Conservation (phyloP, 192 early-diverging fungal genomes). For the Coemansia sp. region DNA sequence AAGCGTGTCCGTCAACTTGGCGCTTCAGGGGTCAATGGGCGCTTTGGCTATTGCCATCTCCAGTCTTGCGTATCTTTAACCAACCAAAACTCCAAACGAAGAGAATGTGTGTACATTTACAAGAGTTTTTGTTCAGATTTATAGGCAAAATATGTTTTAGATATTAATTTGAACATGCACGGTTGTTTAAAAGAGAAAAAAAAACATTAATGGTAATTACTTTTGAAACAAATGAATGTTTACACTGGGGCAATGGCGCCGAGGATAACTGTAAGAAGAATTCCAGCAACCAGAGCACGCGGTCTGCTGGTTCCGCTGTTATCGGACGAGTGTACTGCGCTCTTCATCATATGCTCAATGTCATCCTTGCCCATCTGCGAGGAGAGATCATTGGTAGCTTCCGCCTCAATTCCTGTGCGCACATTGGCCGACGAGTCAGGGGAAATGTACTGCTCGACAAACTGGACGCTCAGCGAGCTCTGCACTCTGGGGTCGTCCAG, state of each 20-base stretch:
- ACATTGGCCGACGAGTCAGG: not conserved
- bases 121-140: too few relatives aligned
- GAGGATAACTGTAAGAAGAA: conserved; percentile 20
- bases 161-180: conserved; percentile 4
- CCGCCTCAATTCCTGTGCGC: not conserved
- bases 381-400: conserved; percentile 22
- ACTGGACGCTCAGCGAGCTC: conserved; percentile 48
- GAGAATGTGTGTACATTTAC: not conserved
- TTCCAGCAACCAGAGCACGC: conserved; percentile 27
- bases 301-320: conserved; percentile 13
- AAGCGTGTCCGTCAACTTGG: conserved; percentile 14
- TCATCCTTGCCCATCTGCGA: conserved; percentile 15
- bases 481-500: conserved; percentile 47
- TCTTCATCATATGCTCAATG: conserved; percentile 18
- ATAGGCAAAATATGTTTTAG: not conserved
- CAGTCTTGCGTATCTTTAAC: conserved; percentile 36
- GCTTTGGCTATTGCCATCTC: conserved; percentile 43
- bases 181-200: too few relatives aligned
- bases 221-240: not conserved
- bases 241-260: conserved; percentile 27
- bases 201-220: too few relatives aligned
- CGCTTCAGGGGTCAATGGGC: conserved; percentile 31
- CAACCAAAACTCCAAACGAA: not conserved
- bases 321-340: conserved; percentile 14
- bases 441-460: conserved; percentile 38